These are phyloP conservation scores for Suillus cothurnatus DNA, from an alignment of 768 basidiomycete species.

Conservation along the genomic window DNA sequence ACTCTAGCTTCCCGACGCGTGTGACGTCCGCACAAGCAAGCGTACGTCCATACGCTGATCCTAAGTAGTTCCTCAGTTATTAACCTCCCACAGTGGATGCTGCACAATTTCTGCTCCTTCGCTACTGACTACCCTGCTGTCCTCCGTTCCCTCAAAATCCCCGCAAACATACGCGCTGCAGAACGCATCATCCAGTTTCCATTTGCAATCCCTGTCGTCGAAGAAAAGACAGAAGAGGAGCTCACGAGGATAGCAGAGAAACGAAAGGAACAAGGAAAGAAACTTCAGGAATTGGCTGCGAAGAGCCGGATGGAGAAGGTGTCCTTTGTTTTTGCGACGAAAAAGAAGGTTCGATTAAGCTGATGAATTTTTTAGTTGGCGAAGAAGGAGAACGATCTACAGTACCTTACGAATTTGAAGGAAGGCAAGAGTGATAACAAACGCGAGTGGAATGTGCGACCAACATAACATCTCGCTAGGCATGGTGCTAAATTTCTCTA, in stretches of 20 bases:
- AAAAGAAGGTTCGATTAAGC: background rate
- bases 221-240: slow-evolving; percentile 94
- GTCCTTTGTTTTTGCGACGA: slow-evolving; percentile 7
- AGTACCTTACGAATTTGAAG: slow-evolving; percentile 62
- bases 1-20: slow-evolving; percentile 88
- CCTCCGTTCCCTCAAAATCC: slow-evolving; percentile 69
- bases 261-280: slow-evolving; percentile 81
- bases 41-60: slow-evolving; percentile 45
- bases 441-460: slow-evolving; percentile 74
- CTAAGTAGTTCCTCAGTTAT: background rate
- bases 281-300: slow-evolving; percentile 89
- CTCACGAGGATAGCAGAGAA: slow-evolving; percentile 75
- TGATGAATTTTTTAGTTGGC: slow-evolving; percentile 47
- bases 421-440: slow-evolving; percentile 63
- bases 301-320: slow-evolving; percentile 88
- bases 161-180: slow-evolving; percentile 58
- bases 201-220: slow-evolving; percentile 57
- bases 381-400: slow-evolving; percentile 77
- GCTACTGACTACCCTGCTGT: slow-evolving; percentile 72
- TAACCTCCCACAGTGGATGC: slow-evolving; percentile 71
- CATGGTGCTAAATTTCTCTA: slow-evolving; percentile 2
- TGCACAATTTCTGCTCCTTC: slow-evolving; percentile 84
- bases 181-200: slow-evolving; percentile 90
- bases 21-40: slow-evolving; percentile 77
- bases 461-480: background rate